These are phyloP conservation scores for Citrullus amarus DNA, from an alignment of 306 rosid genomes.

Conservation along the genomic window DNA sequence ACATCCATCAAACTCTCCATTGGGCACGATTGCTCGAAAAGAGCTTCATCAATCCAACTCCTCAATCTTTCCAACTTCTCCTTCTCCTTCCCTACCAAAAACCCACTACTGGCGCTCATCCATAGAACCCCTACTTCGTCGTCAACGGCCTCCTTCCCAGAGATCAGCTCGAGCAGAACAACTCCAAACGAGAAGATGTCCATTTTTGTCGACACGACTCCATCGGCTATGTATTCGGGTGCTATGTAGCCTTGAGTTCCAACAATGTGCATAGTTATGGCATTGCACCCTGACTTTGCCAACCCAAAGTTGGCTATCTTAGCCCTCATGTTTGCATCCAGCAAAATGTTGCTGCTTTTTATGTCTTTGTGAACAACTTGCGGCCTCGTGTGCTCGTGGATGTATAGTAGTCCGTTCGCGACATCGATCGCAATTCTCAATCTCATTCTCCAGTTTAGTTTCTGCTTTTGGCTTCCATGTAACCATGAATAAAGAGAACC, in stretches of 20 bases:
- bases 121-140: conserved; percentile 45
- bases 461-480: conserved; percentile 30
- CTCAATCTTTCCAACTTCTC: conserved; percentile 34
- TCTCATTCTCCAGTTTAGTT: conserved; percentile 58
- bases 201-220: conserved; percentile 79
- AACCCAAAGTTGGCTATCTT: conserved; percentile 89
- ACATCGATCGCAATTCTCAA: conserved; percentile 60
- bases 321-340: conserved; percentile 74
- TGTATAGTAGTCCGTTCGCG: conserved; percentile 82
- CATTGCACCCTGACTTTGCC: conserved; percentile 80
- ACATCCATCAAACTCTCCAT: conserved; percentile 52
- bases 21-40: conserved; percentile 37
- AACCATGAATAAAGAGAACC: conserved; percentile 76
- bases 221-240: conserved; percentile 75
- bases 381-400: conserved; percentile 96
- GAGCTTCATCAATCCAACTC: conserved; percentile 47
- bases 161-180: conserved; percentile 65
- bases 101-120: conserved; percentile 22
- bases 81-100: conserved; percentile 41
- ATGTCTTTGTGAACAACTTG: conserved; percentile 90
- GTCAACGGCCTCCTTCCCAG: conserved; percentile 54
- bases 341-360: conserved; percentile 79
- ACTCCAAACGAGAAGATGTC: conserved; percentile 89
- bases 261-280: conserved; percentile 93
- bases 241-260: conserved; percentile 96